phyloP scores from a whole-genome alignment of 192 early-diverging fungal genomes.

The Coemansia sp. region DNA sequence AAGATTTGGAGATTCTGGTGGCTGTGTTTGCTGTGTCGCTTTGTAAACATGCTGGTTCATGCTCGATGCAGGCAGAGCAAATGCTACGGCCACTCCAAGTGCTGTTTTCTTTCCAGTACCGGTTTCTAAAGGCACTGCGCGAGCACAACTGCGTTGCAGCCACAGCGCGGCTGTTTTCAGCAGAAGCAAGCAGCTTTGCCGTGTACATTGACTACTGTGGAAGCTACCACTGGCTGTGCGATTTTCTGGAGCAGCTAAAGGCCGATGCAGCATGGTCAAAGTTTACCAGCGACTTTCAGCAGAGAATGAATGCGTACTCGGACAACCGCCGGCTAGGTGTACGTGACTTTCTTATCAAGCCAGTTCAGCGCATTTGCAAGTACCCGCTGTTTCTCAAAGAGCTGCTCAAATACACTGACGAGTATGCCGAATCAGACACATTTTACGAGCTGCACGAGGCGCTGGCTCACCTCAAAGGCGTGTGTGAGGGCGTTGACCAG shows the following conservation, averaged over 20 bases:
- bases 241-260: constrained; percentile 25
- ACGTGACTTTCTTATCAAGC: constrained; percentile 57
- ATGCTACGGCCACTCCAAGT: constrained; percentile 31
- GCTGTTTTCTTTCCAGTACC: constrained; percentile 38
- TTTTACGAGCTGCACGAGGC: constrained; percentile 19
- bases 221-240: constrained; percentile 33
- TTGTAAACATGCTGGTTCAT: constrained; percentile 20
- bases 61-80: constrained; percentile 16
- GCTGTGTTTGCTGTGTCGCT: constrained; percentile 40
- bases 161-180: constrained; percentile 24
- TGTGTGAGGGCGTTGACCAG: constrained; percentile 38
- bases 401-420: constrained; percentile 55
- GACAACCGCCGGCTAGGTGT: constrained; percentile 29
- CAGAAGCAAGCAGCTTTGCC: constrained; percentile 17
- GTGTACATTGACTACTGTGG: constrained; percentile 40
- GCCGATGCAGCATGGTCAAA: constrained; percentile 28
- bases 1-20: constrained; percentile 51
- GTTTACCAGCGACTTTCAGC: constrained; percentile 24
- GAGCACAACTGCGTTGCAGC: constrained; percentile 12
- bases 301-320: constrained; percentile 15
- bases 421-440: constrained; percentile 16
- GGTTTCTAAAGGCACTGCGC: constrained; percentile 21
- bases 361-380: constrained; percentile 87
- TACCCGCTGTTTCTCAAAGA: constrained; percentile 80
- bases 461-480: constrained; percentile 17